Evolutionary conservation across 306 rosid genomes (phyloP).

Genomic region (Vigna trinervia): DNA sequence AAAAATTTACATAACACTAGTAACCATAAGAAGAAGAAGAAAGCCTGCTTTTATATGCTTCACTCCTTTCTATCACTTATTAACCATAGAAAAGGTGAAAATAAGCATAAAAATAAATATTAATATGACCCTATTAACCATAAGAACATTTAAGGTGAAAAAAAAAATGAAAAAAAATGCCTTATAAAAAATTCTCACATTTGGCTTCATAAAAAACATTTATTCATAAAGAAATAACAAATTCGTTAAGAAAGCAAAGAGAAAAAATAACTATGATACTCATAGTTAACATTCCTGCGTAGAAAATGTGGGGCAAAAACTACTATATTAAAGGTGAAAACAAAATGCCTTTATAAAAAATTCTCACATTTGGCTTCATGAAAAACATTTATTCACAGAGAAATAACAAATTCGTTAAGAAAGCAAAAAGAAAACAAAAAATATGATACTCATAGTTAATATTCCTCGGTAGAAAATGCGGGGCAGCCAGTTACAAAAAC

Average conservation of each 20-base stretch:
- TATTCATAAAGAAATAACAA: constrained; percentile 11
- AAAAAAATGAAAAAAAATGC: no score
- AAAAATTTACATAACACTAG: not conserved
- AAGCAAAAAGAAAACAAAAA: constrained; percentile 23
- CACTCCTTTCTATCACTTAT: constrained; percentile 12
- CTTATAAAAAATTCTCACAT: no score
- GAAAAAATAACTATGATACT: not conserved
- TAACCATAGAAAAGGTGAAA: constrained; percentile 20
- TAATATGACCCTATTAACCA: constrained; percentile 29
- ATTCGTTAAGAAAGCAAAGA: constrained; percentile 22
- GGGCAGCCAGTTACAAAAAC: not conserved
- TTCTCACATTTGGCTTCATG: no score
- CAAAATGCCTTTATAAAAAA: no score
- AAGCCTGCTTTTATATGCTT: constrained; percentile 26
- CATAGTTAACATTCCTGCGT: not conserved
- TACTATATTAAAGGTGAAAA: not conserved
- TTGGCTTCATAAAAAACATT: no score
- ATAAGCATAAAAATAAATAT: constrained; percentile 21
- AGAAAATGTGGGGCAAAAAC: not conserved
- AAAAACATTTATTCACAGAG: not conserved
- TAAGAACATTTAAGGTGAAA: not conserved
- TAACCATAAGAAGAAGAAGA: constrained; percentile 30
- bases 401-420: constrained; percentile 32
- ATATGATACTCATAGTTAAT: not conserved
- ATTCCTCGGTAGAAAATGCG: not conserved